Conservation (phyloP, 176 grass and related monocot genomes). For the Zoysia pacifica region DNA sequence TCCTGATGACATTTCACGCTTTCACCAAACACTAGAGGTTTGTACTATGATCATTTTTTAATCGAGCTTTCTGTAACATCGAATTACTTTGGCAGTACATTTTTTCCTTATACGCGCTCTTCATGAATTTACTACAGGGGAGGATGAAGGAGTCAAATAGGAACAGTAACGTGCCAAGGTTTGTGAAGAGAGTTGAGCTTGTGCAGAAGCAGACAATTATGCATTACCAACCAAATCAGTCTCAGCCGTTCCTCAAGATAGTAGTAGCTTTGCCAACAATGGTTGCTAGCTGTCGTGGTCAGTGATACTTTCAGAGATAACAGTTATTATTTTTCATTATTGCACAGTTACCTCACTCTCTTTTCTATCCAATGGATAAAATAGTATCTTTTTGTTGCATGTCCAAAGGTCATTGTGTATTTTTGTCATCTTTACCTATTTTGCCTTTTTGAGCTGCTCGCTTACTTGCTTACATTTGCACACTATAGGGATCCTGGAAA, state of each 20-base stretch:
- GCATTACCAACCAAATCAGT: slow-evolving; percentile 81
- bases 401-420: slow-evolving; percentile 17
- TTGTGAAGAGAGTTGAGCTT: slow-evolving; percentile 85
- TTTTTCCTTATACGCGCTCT: slow-evolving; percentile 40
- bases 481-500: slow-evolving; percentile 84
- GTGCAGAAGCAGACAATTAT: slow-evolving; percentile 97
- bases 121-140: slow-evolving; percentile 52
- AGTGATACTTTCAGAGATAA: slow-evolving; percentile 31
- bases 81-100: slow-evolving; percentile 7
- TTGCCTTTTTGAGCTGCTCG: background rate
- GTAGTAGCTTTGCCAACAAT: slow-evolving; percentile 88
- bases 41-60: slow-evolving; percentile 26
- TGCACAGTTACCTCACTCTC: slow-evolving; percentile 1
- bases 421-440: slow-evolving; percentile 16
- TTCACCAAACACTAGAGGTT: slow-evolving; percentile 87
- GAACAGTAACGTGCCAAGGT: slow-evolving; percentile 83
- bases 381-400: slow-evolving; percentile 31
- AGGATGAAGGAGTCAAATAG: slow-evolving; percentile 98
- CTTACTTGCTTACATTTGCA: slow-evolving; percentile 29
- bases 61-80: slow-evolving; percentile 3
- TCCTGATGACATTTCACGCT: slow-evolving; percentile 86
- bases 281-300: slow-evolving; percentile 95
- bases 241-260: slow-evolving; percentile 94
- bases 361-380: slow-evolving; percentile 8
- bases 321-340: background rate